Evolutionary conservation across 73 alveolate genomes (phyloP), one percentile per base, ranked within the genome.

Genomic region (Blepharisma japonicum): DNA sequence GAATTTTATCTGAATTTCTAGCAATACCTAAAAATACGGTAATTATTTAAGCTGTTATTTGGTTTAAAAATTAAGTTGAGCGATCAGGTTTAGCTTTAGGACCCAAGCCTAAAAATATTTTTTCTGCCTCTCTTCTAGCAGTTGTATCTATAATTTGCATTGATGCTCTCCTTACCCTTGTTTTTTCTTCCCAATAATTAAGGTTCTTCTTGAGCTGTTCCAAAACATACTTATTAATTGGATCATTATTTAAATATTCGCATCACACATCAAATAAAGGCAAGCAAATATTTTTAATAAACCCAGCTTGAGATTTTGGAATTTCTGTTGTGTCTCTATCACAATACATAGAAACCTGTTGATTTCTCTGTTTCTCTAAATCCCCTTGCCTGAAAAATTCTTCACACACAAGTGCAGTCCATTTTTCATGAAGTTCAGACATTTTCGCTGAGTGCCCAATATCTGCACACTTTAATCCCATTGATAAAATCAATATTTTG

Each of bases 251-350:
- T 3, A 53, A 53, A 53, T 53, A 53, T 53, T 53, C 68, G 4
- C 68, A 53, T 53, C 68, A 53, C 18, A 53, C 68, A n/a, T 53
- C 68, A 14, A 53, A 53, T 53, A 53, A 53, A n/a, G 68, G 68
- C 23, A n/a, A 53, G 4, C 68, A 53, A 14, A 53, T 53, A n/a
- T 20, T 20, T 53, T 53, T 53, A n/a, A 53, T n/a, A 53, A 53
- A 53, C 68, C 68, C 68, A n/a, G 18, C 32, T 20, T 53, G 68
- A 14, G 23, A 14, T 53, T 53, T 53, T n/a, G 68, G 23, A 53
- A 53, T 53, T 20, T 53, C 32, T n/a, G 68, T 53, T 53, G 68
- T 53, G 32, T 53, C 23, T 53, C 68, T 53, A 20, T 53, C 68
- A 20, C 68, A 53, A 53, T 53, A 53, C 68, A 53, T 53, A n/a